Base-by-base conservation (phyloP, 2,329 filamentous ascomycete species). In the Alternaria longipes region DNA sequence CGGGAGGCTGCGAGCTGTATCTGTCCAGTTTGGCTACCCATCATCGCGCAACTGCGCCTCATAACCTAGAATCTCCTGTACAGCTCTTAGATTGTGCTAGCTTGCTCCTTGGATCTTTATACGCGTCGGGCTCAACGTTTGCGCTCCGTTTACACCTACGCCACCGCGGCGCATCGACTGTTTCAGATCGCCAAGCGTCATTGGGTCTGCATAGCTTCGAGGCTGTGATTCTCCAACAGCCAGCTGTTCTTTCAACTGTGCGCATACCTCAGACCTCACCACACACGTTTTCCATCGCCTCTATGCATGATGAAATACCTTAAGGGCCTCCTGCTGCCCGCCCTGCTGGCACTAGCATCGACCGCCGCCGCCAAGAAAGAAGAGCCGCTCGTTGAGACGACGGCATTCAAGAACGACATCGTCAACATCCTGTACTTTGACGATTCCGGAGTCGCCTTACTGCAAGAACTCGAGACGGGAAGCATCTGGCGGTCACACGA, bases 371-470 rank as follows among this genome's bases (percentile, higher is more conserved):
- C 78, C 72, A 70, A 76, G 68, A 90, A 85, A 65, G 86, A 89
- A 73, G 83, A 84, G 50, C 94, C 94, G 24, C 84, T 84, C 57
- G 85, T 97, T 71, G 83, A 85, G 63, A 81, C 84, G 60, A 91
- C 83, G 54, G 80, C 85, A 47, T 91, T 97, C 80, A 83, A 90
- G 45, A 84, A 89, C 71, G 80, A 84, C 55, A 91, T 93, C 1
- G 76, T 81, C 55, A 89, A 89, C 75, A 82, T 97, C 67, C 91
- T 91, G 81, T 99, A 97, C 81, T 98, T 99, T 75, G 90, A 95
- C 74, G 92, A 94, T 78, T 94, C 92, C 67, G 90, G 97, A 77
- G 87, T 91, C 53, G 84, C 97, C 60, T 80, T 98, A 46, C 89
- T 93, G 74, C 89, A 90, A 71, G 91, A 97, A 76, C 74, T 82